Conservation (phyloP, 2,329 filamentous ascomycete species). For the Chrysoporthe deuterocubensis region DNA sequence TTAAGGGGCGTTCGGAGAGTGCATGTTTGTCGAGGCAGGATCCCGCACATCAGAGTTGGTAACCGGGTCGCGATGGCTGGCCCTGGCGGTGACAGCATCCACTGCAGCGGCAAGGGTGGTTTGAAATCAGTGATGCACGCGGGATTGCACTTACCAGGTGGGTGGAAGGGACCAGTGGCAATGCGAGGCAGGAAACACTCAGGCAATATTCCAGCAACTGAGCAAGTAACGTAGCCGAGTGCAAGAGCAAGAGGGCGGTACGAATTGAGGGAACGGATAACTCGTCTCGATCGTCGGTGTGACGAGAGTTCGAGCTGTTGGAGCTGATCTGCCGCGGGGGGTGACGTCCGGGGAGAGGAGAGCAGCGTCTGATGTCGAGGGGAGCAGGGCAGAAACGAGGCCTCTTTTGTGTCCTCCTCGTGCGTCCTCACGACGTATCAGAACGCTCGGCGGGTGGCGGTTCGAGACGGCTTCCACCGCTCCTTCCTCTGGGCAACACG, state of each 20-base stretch:
- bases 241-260: not conserved
- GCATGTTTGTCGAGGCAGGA: not conserved
- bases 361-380: too few species aligned
- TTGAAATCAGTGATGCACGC: not conserved
- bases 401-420: not conserved
- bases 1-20: not conserved
- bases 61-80: not conserved
- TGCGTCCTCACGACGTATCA: not conserved
- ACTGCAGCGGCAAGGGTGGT: not conserved
- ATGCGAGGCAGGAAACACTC: slow-evolving; percentile 31
- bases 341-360: not conserved
- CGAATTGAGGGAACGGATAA: not conserved
- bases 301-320: slow-evolving; percentile 26
- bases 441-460: not conserved
- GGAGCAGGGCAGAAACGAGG: not conserved
- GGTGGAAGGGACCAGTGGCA: slow-evolving; percentile 23
- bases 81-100: too few species aligned
- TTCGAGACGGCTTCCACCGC: not conserved
- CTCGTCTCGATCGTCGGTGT: slow-evolving; percentile 26
- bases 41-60: not conserved
- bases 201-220: slow-evolving; percentile 41
- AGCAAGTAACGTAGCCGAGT: slow-evolving; percentile 20
- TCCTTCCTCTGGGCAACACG: not conserved
- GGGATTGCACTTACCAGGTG: slow-evolving; percentile 24
- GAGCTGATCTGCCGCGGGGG: not conserved